Base-by-base conservation (phyloP, 108 stramenopile species). In the Skeletonema marinoi region DNA sequence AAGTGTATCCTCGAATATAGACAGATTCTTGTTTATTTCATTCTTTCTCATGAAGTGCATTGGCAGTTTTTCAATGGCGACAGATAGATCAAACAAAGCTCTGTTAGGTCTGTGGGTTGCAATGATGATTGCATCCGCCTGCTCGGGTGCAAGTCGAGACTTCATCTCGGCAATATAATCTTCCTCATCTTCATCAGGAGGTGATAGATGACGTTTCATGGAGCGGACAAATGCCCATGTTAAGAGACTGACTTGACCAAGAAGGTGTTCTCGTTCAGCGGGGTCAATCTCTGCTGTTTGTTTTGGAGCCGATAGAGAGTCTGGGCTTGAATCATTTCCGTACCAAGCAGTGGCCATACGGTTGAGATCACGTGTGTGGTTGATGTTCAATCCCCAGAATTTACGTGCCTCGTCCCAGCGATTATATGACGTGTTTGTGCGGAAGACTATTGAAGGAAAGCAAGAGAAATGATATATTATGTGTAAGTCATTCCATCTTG, bases 1-100 rank as follows among this genome's bases (percentile, higher is more conserved):
- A 7, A 83, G 30, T 32, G 70, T 69, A 58, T 83, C 82, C 48
- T 78, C 65, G 41, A 85, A 83, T 73, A 90, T 87, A 51, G 87
- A 81, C 35, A 85, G 44, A 68, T 85, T 65, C 41, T 60, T 69
- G 64, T 90, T 73, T 56, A 90, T 73, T 66, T 88, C 83, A 51
- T 86, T 75, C 77, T 85, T 86, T 71, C 88, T 70, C 80, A 88
- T 78, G 66, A 85, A 89, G 78, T 89, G 86, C 88, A 89, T 89
- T 42, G 86, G 86, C 2, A 87, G 81, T 13, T 70, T 63, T 31
- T 89, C 86, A 44, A 89, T 81, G 58, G 88, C 86, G 36, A 72
- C 65, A 9, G 66, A 71, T 11, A 89, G 66, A 77, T 89, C 88
- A 25, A 66, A 68, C 66, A 89, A 59, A 31, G 88, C 88, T 16